These are phyloP conservation scores for Nakaseomyces bracarensis DNA, from an alignment of 1,139 yeast genomes.

Conservation along the genomic window DNA sequence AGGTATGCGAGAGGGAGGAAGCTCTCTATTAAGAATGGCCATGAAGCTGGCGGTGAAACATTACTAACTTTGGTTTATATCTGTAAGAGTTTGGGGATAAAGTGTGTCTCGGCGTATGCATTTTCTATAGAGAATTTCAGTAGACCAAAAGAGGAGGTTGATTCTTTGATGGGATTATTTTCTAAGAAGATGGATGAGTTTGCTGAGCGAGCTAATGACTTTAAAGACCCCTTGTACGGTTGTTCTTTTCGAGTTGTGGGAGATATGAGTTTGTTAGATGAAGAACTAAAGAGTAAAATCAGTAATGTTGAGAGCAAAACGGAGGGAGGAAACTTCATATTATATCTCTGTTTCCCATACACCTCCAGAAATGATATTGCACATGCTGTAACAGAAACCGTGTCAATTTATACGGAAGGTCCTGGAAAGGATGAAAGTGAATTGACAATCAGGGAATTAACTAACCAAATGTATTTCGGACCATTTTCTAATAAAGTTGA, in stretches of 20 bases:
- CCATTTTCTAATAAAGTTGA: constrained; percentile 64
- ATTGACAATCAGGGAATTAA: constrained; percentile 37
- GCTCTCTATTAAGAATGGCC: constrained; percentile 74
- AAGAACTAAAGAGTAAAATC: constrained; percentile 54
- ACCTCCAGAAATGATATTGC: constrained; percentile 90
- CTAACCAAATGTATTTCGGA: constrained; percentile 51
- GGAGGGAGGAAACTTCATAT: constrained; percentile 38
- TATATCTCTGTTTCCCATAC: constrained; percentile 90
- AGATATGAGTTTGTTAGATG: constrained; percentile 54
- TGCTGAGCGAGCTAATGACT: constrained; percentile 23
- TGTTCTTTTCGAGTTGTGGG: constrained; percentile 60
- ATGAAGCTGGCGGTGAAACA: constrained; percentile 78
- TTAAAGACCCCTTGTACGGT: constrained; percentile 48
- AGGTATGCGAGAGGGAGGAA: constrained; percentile 67
- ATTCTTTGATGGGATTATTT: constrained; percentile 72
- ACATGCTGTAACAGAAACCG: constrained; percentile 47
- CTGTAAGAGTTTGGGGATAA: constrained; percentile 52
- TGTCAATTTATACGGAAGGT: constrained; percentile 25
- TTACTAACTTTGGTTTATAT: constrained; percentile 42
- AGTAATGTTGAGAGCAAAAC: constrained; percentile 59
- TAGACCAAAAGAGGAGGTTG: constrained; percentile 71
- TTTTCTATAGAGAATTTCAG: constrained; percentile 92
- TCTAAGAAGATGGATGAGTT: constrained; percentile 47
- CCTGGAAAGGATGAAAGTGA: constrained; percentile 29
- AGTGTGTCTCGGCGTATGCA: constrained; percentile 81